Percentiles rank a stretch among this genome's conserved stretches.
phyloP scores from a whole-genome alignment of 129 eudicot genomes.

The Flaveria trinervia region DNA sequence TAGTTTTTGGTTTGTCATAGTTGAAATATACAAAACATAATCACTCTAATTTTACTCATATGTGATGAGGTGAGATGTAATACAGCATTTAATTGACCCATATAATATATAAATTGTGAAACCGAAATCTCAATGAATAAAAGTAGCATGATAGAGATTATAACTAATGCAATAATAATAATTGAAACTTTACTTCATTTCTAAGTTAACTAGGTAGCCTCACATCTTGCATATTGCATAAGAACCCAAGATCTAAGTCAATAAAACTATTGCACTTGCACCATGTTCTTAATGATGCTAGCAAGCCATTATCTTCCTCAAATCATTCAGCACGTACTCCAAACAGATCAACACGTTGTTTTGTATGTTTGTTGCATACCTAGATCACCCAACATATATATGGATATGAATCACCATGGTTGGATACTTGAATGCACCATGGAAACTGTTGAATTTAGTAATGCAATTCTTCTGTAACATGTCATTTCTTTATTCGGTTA shows the following conservation, averaged over 20 bases:
- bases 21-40: constrained; percentile 44
- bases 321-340: constrained; percentile 71
- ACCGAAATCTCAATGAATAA: too few relatives aligned
- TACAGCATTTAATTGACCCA: too few relatives aligned
- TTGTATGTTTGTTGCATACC: constrained; percentile 76
- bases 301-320: constrained; percentile 70
- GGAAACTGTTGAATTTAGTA: too few relatives aligned
- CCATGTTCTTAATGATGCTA: constrained; percentile 67
- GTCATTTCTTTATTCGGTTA: too few relatives aligned
- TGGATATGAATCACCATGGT: background rate
- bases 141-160: too few relatives aligned
- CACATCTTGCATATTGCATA: background rate
- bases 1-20: constrained; percentile 82
- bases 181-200: too few relatives aligned
- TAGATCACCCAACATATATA: constrained; percentile 32
- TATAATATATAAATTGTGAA: too few relatives aligned
- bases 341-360: constrained; percentile 80
- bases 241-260: background rate
- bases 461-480: too few relatives aligned
- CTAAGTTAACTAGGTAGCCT: background rate
- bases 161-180: too few relatives aligned
- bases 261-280: constrained; percentile 11
- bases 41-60: constrained; percentile 6
- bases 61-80: background rate
- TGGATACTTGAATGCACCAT: constrained; percentile 13